Evolutionary conservation across 306 rosid genomes (phyloP).

Genomic region (Quillaja saponaria): DNA sequence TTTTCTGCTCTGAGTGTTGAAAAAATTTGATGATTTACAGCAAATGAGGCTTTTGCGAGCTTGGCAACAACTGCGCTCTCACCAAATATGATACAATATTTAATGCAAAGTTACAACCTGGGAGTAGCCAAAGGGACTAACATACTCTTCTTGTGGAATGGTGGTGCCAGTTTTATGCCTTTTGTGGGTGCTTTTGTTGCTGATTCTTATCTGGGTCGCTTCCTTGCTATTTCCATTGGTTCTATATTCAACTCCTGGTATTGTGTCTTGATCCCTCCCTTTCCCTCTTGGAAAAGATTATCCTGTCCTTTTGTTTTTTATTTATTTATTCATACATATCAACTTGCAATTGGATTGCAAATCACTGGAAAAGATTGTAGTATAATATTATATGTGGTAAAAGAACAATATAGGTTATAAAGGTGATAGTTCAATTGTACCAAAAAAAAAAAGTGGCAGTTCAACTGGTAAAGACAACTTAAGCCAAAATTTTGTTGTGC

Average conservation of each 20-base stretch:
- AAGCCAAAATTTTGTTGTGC: neutral
- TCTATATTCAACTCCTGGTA: slow-evolving; percentile 58
- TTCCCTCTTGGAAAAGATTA: neutral
- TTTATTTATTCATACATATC: neutral
- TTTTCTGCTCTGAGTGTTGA: slow-evolving; percentile 15
- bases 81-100: slow-evolving; percentile 64
- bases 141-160: slow-evolving; percentile 51
- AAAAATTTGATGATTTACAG: slow-evolving; percentile 38
- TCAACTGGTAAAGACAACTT: slow-evolving; percentile 6
- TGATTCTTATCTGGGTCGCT: slow-evolving; percentile 73
- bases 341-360: no score
- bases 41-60: slow-evolving; percentile 60
- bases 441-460: neutral
- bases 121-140: slow-evolving; percentile 45
- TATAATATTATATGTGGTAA: no score
- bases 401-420: no score
- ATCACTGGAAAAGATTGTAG: neutral
- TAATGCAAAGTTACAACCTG: slow-evolving; percentile 48
- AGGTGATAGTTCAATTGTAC: neutral
- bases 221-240: slow-evolving; percentile 55
- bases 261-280: neutral
- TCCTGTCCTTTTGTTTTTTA: neutral
- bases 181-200: slow-evolving; percentile 59
- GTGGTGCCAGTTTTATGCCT: slow-evolving; percentile 57
- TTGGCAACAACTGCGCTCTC: slow-evolving; percentile 53